These are phyloP conservation scores for Juncus effusus DNA, from an alignment of 176 grass and related monocot genomes.

Conservation along the genomic window DNA sequence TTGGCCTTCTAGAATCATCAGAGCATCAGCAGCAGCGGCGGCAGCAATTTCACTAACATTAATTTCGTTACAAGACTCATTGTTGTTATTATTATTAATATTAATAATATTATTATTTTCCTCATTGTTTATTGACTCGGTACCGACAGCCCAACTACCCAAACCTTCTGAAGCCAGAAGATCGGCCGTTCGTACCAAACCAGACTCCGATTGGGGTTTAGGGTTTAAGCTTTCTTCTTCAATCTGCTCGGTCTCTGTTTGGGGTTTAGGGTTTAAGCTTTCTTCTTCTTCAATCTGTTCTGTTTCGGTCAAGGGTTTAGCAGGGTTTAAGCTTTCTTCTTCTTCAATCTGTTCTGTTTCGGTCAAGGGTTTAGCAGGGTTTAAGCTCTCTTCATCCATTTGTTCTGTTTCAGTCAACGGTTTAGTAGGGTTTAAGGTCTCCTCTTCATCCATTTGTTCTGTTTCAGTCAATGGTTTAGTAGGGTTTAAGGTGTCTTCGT, in stretches of 20 bases:
- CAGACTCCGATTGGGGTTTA: slow-evolving; percentile 8
- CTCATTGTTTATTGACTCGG: slow-evolving; percentile 51
- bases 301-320: slow-evolving; percentile 45
- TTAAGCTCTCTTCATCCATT: slow-evolving; percentile 51
- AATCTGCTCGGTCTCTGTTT: slow-evolving; percentile 25
- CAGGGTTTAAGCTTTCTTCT: slow-evolving; percentile 65
- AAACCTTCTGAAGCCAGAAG: slow-evolving; percentile 86
- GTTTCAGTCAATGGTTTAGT: slow-evolving; percentile 36
- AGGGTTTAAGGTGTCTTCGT: slow-evolving; percentile 50
- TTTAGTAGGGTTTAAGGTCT: slow-evolving; percentile 29
- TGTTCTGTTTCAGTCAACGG: slow-evolving; percentile 11
- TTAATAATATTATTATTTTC: slow-evolving; percentile 51
- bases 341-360: slow-evolving; percentile 75
- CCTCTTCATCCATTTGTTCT: slow-evolving; percentile 76
- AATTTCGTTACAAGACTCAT: slow-evolving; percentile 2
- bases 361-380: slow-evolving; percentile 49
- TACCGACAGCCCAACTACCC: slow-evolving; percentile 88
- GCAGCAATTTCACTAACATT: slow-evolving; percentile 23
- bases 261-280: slow-evolving; percentile 15
- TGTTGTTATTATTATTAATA: slow-evolving; percentile 15
- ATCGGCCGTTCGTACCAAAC: slow-evolving; percentile 63
- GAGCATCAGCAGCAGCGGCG: slow-evolving; percentile 39
- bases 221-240: slow-evolving; percentile 29
- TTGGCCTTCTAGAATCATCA: slow-evolving; percentile 50
- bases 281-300: slow-evolving; percentile 82